Evolutionary conservation across 2,329 filamentous ascomycete species (phyloP), one percentile per base, ranked within the genome.

Genomic region (Microdochium trichocladiopsis): DNA sequence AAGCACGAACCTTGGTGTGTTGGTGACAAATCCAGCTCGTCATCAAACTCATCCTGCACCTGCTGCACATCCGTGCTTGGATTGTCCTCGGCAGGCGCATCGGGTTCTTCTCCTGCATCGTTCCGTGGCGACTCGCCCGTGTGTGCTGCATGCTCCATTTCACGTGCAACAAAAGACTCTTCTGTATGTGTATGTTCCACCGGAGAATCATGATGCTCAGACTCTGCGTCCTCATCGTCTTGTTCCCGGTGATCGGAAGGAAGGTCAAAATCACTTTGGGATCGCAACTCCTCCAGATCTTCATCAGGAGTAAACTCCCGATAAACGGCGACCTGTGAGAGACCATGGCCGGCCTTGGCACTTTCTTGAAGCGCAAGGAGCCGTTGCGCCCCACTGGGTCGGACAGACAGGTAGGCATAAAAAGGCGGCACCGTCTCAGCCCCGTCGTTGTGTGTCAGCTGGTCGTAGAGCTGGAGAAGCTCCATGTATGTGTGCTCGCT

Each of bases 241-340:
- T 64, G 52, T 24, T 66, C 61, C 28, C 64, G 58, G n/a, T 24
- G 50, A 18, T 61, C 58, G 9, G 62, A 23, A 12, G 50, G 24
- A n/a, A 47, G 49, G 22, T 53, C 49, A 22, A 50, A 22, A 23
- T 16, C 14, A 52, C 41, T 22, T 6, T 22, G 12, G n/a, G 41
- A 21, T 8, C 22, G 14, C 14, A 45, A 6, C 12, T 45, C 41
- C 12, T 45, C 41, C 3, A 4, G 41, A 12, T 45, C 41, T 4
- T 45, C 41, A 4, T 45, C 41, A 21, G 58, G 58, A 12, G 61
- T 57, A 8, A 53, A 53, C 28, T 61, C 60, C 52, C 62, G 63
- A 55, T 65, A 67, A 11, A 66, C 54, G 28, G 61, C 65, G 43
- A 67, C 56, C 52, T 67, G 63, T 25, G 62, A 64, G 21, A 66